Evolutionary conservation across 192 early-diverging fungal species (phyloP), one percentile per base, ranked within the genome.

Genomic region (Phycomyces nitens): DNA sequence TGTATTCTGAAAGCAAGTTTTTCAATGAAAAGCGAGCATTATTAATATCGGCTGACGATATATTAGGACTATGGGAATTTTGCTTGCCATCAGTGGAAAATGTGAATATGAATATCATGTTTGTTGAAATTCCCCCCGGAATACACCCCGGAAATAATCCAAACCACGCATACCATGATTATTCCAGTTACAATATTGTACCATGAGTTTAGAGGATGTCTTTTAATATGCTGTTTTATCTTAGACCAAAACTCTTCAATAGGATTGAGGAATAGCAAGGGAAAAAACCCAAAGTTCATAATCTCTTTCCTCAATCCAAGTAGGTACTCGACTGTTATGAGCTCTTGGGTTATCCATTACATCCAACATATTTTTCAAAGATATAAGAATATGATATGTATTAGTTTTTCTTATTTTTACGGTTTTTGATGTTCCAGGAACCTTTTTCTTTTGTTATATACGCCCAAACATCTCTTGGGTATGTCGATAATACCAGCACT

Each of bases 231-330:
- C 23, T 22, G 20, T 23, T 64, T 64, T 20, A 52, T 22, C 4
- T 52, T 41, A 15, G 34, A 41, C 60, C 20, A 62, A 58, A 62
- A 65, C n/a, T 71, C 70, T 44, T 71, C 70, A 57, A 58, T 65
- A 18, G 69, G 62, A 50, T 65, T 71, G 0, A 63, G 22, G 16
- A 40, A 55, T 10, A 38, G 52, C 1, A n/a, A 64, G 24, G 22
- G 39, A 41, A 1, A 56, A 34, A 16, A 38, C 47, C 20, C 20
- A 23, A 18, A 15, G 34, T 15, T 64, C 56, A 49, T 64, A 64
- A 11, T 53, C 62, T 56, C 55, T 34, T 40, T 18, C n/a, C 47
- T 23, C 58, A 24, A 44, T 43, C 2, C 14, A 60, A 7, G 16
- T 42, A 43, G 9, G 42, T 26, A 60, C 21, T 16, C 47, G 23